Conservation (phyloP, 768 basidiomycete species). For the Boletus subparvulus region DNA sequence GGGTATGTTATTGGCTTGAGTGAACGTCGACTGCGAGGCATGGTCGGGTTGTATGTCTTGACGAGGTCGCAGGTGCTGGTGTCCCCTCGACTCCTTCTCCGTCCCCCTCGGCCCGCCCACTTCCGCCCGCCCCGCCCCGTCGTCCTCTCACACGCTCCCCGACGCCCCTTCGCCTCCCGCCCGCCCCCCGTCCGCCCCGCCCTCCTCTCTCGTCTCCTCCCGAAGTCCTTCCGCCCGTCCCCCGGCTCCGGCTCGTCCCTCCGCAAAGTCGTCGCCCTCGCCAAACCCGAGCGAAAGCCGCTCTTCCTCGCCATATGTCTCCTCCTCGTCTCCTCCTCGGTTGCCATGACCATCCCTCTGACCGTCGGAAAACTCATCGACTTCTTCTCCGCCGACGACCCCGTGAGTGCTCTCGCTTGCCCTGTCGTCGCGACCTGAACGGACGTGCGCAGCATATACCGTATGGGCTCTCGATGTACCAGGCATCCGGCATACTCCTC, state of each 20-base stretch:
- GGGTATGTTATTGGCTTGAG: not conserved
- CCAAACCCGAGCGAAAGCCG: slow-evolving; percentile 78
- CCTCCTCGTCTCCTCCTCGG: slow-evolving; percentile 81
- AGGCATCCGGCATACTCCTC: slow-evolving; percentile 75
- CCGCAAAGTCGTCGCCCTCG: slow-evolving; percentile 72
- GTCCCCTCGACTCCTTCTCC: slow-evolving; percentile 3
- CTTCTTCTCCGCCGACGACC: slow-evolving; percentile 73
- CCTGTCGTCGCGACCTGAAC: not conserved
- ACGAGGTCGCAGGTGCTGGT: not conserved
- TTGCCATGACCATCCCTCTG: slow-evolving; percentile 91
- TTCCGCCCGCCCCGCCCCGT: not conserved
- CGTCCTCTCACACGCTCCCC: not conserved
- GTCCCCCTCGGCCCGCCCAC: not conserved
- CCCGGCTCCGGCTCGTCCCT: slow-evolving; percentile 59
- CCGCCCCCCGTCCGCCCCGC: slow-evolving; percentile 4
- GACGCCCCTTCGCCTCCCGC: slow-evolving; percentile 15
- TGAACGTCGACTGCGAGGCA: not conserved
- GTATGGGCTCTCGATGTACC: slow-evolving; percentile 72
- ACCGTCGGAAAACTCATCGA: slow-evolving; percentile 94
- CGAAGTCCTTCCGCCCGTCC: slow-evolving; percentile 35
- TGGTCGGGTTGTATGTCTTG: not conserved
- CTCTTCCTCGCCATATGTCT: slow-evolving; percentile 74
- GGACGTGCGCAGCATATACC: slow-evolving; percentile 60
- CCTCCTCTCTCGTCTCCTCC: slow-evolving; percentile 29
- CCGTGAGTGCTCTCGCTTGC: slow-evolving; percentile 41